Percentiles rank a stretch among this genome's conserved stretches.
These are phyloP conservation scores for Saraca asoca DNA, from an alignment of 331 rosid species.

Conservation along the genomic window DNA sequence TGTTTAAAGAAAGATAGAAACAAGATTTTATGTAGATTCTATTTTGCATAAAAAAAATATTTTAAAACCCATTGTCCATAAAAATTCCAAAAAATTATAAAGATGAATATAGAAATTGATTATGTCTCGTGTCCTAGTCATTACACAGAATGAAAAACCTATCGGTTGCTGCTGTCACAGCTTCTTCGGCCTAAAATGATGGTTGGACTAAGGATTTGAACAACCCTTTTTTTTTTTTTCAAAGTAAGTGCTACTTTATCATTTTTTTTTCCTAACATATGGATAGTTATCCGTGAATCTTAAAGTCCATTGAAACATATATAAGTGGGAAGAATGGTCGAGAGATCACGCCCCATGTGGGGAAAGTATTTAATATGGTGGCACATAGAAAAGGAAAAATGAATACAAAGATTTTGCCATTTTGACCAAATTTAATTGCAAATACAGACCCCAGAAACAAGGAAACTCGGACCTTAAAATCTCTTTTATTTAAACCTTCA, in stretches of 20 bases:
- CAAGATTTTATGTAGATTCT: no score
- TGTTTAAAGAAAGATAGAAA: no score
- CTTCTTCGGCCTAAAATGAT: no score
- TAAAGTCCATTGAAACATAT: constrained; percentile 9
- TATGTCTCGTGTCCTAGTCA: no score
- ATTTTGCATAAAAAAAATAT: no score
- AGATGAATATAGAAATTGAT: no score
- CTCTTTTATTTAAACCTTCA: constrained; percentile 46
- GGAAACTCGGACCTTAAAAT: constrained; percentile 23
- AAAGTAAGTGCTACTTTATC: neutral
- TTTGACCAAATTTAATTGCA: constrained; percentile 22
- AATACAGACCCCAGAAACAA: constrained; percentile 13
- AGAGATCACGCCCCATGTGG: neutral
- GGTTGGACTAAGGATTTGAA: neutral
- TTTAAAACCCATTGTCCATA: no score
- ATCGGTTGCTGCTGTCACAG: neutral
- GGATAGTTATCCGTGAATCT: constrained; percentile 12
- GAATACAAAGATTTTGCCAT: neutral
- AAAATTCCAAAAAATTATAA: no score
- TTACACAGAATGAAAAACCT: neutral
- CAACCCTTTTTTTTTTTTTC: neutral
- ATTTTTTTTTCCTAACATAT: constrained; percentile 7
- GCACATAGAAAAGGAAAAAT: neutral
- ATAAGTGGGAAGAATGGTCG: constrained; percentile 2
- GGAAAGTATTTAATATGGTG: neutral